phyloP scores from a whole-genome alignment of 2,329 filamentous ascomycete species.

The Phoma sp. region DNA sequence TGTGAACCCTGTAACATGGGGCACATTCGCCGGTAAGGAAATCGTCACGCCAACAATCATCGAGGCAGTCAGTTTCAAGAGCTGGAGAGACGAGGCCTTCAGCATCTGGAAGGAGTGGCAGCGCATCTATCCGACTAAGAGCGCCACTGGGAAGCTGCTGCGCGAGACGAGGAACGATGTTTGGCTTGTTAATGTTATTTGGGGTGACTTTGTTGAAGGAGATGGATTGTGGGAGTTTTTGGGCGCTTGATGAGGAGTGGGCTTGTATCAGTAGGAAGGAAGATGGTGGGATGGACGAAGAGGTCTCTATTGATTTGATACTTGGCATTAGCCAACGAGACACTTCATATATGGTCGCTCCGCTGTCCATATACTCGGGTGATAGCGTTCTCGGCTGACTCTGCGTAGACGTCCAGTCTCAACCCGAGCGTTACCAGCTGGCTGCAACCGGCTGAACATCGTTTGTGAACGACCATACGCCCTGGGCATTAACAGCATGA shows the following conservation, averaged over 20 bases:
- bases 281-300: too few species aligned
- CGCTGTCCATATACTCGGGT: too few species aligned
- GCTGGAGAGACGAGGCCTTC: conserved; percentile 96
- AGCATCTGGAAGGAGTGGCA: conserved; percentile 96
- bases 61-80: conserved; percentile 89
- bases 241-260: conserved; percentile 4
- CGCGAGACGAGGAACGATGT: conserved; percentile 70
- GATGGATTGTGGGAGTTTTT: conserved; percentile 77
- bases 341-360: too few species aligned
- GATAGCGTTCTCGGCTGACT: too few species aligned
- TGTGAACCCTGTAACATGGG: conserved; percentile 97
- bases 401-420: too few species aligned
- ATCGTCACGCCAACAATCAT: conserved; percentile 97
- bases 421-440: too few species aligned
- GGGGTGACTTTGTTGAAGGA: conserved; percentile 75
- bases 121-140: conserved; percentile 79
- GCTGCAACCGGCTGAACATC: too few species aligned
- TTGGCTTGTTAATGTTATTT: conserved; percentile 92
- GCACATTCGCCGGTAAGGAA: conserved; percentile 92
- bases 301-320: too few species aligned
- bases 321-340: too few species aligned
- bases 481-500: too few species aligned
- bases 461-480: too few species aligned
- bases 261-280: neutral
- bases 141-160: conserved; percentile 74